Conservation (phyloP, 116 monocot species). For the Trichopus zeylanicus region DNA sequence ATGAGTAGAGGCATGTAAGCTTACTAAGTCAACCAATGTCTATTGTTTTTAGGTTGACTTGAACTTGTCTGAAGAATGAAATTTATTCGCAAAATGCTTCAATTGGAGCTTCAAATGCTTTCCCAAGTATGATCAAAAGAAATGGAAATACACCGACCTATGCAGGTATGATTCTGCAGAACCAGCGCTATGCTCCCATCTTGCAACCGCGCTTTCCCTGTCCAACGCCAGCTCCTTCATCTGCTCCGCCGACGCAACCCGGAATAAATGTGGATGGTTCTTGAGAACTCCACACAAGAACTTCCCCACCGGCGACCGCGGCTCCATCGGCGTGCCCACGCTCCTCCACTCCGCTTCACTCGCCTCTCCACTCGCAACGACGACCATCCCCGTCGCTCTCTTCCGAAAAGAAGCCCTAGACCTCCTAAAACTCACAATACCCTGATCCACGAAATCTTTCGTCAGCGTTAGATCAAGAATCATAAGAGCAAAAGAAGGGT, state of each 20-base stretch:
- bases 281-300: conserved; percentile 45
- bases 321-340: conserved; percentile 34
- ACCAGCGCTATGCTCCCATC: conserved; percentile 29
- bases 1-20: no score
- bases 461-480: not conserved
- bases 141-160: conserved; percentile 24
- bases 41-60: no score
- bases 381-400: not conserved
- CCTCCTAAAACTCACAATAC: not conserved
- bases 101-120: not conserved
- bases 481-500: not conserved
- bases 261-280: conserved; percentile 51
- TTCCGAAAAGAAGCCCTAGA: not conserved
- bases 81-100: not conserved
- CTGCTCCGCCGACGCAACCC: conserved; percentile 29
- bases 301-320: conserved; percentile 37
- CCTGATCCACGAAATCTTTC: not conserved
- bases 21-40: no score
- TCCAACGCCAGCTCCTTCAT: conserved; percentile 39
- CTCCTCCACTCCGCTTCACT: not conserved
- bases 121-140: not conserved
- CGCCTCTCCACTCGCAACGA: not conserved
- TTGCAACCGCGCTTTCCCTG: conserved; percentile 37
- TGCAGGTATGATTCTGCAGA: conserved; percentile 46
- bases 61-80: no score